A percentile compares a stretch with the other conserved stretches of the same genome.
These are phyloP conservation scores for Gillenia trifoliata DNA, from an alignment of 306 rosid species.

Conservation along the genomic window DNA sequence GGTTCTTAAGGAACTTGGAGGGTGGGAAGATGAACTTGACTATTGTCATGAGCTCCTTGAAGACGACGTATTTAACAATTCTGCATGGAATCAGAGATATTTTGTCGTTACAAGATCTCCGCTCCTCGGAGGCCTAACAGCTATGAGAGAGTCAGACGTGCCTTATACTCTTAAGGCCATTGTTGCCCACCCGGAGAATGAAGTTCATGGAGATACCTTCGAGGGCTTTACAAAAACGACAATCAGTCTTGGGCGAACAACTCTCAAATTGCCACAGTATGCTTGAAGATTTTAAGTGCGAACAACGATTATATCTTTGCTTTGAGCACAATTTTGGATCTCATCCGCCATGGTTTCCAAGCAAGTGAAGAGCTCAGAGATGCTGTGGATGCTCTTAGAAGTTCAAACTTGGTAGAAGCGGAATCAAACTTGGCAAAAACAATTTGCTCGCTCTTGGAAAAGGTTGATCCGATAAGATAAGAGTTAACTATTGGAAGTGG, in stretches of 20 bases:
- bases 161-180: constrained; percentile 65
- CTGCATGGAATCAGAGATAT: constrained; percentile 99
- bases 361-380: constrained; percentile 53
- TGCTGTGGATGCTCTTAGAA: constrained; percentile 47
- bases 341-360: constrained; percentile 60
- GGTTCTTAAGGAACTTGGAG: constrained; percentile 81
- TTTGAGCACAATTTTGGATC: constrained; percentile 77
- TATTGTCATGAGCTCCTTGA: constrained; percentile 70
- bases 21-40: constrained; percentile 83
- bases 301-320: constrained; percentile 58
- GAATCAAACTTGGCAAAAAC: constrained; percentile 45
- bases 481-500: constrained; percentile 87
- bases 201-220: constrained; percentile 95
- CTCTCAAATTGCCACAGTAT: constrained; percentile 45
- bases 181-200: constrained; percentile 60
- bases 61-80: constrained; percentile 75
- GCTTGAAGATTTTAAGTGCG: constrained; percentile 51
- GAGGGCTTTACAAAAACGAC: constrained; percentile 77
- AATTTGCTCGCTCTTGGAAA: constrained; percentile 60
- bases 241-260: constrained; percentile 46
- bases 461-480: constrained; percentile 55
- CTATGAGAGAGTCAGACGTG: constrained; percentile 79
- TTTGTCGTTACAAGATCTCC: constrained; percentile 83
- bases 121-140: constrained; percentile 57
- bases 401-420: constrained; percentile 29